Percentiles rank a stretch among this genome's conserved stretches.
Conservation (phyloP, 164 flowering plant genomes). For the Nymphaea thermarum region DNA sequence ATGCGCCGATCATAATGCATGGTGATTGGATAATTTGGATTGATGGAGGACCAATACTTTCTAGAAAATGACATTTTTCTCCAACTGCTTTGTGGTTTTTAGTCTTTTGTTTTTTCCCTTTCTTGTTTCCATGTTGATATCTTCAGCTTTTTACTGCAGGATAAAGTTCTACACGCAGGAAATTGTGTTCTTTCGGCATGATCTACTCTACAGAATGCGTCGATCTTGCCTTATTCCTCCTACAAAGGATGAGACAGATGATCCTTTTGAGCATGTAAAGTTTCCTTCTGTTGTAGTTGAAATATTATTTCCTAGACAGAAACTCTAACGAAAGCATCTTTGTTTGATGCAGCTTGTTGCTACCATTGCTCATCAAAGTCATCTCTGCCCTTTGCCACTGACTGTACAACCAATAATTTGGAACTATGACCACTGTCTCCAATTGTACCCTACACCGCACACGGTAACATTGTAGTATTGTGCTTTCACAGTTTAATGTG, state of each 20-base stretch:
- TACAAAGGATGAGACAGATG: slow-evolving; percentile 81
- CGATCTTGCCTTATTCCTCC: slow-evolving; percentile 78
- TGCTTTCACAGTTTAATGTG: background rate
- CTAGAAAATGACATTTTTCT: too few relatives aligned
- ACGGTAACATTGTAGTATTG: slow-evolving; percentile 36
- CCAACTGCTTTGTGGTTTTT: too few relatives aligned
- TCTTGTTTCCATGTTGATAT: too few relatives aligned
- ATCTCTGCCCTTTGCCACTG: slow-evolving; percentile 96
- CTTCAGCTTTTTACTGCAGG: slow-evolving; percentile 23
- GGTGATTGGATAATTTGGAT: too few relatives aligned
- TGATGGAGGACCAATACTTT: too few relatives aligned
- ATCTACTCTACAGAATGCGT: slow-evolving; percentile 86
- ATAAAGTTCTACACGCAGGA: slow-evolving; percentile 87
- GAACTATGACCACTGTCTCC: slow-evolving; percentile 88
- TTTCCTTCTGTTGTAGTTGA: background rate
- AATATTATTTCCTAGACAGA: background rate
- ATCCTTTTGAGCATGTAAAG: slow-evolving; percentile 89
- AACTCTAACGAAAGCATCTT: background rate
- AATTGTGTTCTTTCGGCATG: slow-evolving; percentile 85
- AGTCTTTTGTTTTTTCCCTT: too few relatives aligned
- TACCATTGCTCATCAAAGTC: slow-evolving; percentile 86
- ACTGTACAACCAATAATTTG: slow-evolving; percentile 82
- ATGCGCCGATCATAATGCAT: too few relatives aligned
- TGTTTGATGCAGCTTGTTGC: slow-evolving; percentile 75
- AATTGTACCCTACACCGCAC: slow-evolving; percentile 84